Conservation (phyloP, 2,329 filamentous ascomycete species). For the Monosporascus cannonballus region DNA sequence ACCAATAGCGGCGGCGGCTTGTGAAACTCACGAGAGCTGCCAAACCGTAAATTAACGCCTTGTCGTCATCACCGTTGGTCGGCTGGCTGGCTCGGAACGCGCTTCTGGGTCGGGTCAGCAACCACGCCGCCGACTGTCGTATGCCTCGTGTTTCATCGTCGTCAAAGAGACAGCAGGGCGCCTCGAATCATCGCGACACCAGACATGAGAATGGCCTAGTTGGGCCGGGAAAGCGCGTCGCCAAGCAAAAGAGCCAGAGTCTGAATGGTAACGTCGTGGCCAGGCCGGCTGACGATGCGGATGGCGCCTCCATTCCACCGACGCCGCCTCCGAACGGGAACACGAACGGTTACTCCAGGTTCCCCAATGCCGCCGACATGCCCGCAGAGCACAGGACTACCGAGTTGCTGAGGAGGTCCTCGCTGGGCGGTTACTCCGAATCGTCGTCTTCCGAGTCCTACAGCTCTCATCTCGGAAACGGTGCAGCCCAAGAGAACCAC, state of each 20-base stretch:
- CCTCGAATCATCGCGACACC: slow-evolving; percentile 59
- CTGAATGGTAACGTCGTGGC: slow-evolving; percentile 30
- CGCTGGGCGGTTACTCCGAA: slow-evolving; percentile 45
- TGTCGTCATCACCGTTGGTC: slow-evolving; percentile 10
- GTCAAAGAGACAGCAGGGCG: slow-evolving; percentile 57
- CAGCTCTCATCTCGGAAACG: slow-evolving; percentile 31
- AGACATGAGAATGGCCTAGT: slow-evolving; percentile 86
- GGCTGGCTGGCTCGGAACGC: slow-evolving; percentile 37
- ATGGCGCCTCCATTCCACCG: slow-evolving; percentile 23
- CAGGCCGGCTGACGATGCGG: slow-evolving; percentile 24
- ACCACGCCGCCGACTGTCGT: slow-evolving; percentile 30
- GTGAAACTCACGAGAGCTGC: not conserved
- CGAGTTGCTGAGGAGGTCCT: slow-evolving; percentile 29
- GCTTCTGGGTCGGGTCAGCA: slow-evolving; percentile 37
- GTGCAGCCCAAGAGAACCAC: slow-evolving; percentile 42
- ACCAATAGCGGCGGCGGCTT: not conserved
- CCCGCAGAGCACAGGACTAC: slow-evolving; percentile 34
- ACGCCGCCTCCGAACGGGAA: slow-evolving; percentile 31
- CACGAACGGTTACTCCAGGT: slow-evolving; percentile 29
- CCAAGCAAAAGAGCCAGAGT: slow-evolving; percentile 40
- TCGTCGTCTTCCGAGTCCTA: slow-evolving; percentile 49
- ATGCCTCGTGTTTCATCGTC: slow-evolving; percentile 57
- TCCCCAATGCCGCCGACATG: slow-evolving; percentile 28
- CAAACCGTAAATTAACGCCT: not conserved
- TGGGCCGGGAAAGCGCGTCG: slow-evolving; percentile 62